phyloP scores from a whole-genome alignment of 176 grass and related monocot genomes.

The Bonia amplexicaulis region DNA sequence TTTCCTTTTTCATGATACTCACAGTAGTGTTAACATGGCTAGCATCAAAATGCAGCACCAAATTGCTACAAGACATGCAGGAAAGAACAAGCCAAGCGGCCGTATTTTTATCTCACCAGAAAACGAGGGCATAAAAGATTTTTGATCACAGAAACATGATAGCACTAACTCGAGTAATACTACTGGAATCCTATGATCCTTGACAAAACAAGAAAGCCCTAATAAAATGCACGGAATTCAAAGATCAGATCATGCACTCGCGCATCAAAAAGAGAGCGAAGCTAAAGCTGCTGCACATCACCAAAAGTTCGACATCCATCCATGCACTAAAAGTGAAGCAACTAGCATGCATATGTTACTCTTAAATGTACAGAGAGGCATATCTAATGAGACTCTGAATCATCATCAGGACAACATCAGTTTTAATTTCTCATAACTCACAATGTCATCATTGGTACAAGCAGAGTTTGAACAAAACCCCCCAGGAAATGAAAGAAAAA shows the following conservation, averaged over 20 bases:
- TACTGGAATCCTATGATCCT: constrained; percentile 55
- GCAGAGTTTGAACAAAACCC: constrained; percentile 24
- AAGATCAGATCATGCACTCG: constrained; percentile 41
- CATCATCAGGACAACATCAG: constrained; percentile 42
- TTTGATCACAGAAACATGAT: constrained; percentile 36
- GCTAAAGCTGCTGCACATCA: constrained; percentile 50
- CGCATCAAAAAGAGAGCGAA: constrained; percentile 34
- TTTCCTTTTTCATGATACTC: background rate
- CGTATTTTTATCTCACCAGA: constrained; percentile 22
- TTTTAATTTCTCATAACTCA: constrained; percentile 49
- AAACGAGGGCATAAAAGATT: constrained; percentile 36
- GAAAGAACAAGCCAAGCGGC: constrained; percentile 39
- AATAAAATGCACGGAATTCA: constrained; percentile 38
- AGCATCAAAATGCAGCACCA: constrained; percentile 28
- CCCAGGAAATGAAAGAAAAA: constrained; percentile 18
- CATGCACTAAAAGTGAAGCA: constrained; percentile 52
- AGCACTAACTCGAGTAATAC: constrained; percentile 23
- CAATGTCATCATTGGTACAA: constrained; percentile 44
- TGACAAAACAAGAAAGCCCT: constrained; percentile 11
- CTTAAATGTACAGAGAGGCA: background rate
- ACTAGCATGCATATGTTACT: background rate
- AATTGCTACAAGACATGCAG: constrained; percentile 48
- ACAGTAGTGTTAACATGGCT: background rate
- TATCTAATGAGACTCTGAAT: background rate
- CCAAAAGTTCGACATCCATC: constrained; percentile 44